phyloP scores from a whole-genome alignment of 176 grass and related monocot species.

The Oryza meridionalis region DNA sequence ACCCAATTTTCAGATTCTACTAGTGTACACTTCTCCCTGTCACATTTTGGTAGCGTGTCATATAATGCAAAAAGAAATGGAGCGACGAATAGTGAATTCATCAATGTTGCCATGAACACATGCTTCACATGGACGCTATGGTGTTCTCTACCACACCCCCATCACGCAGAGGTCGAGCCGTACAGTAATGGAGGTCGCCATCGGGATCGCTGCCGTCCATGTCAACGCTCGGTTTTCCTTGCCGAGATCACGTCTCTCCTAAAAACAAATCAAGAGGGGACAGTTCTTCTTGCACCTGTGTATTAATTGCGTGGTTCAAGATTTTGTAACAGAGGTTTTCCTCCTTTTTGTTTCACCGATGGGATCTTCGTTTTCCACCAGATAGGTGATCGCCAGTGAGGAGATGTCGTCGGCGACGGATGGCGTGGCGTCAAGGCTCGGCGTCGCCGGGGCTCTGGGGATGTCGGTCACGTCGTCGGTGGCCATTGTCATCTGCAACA shows the following conservation, averaged over 20 bases:
- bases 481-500: conserved; percentile 94
- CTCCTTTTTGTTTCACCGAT: not conserved
- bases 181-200: not conserved
- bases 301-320: not conserved
- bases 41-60: not conserved
- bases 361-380: conserved; percentile 10
- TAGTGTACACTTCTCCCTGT: too few species aligned
- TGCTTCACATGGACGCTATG: not conserved
- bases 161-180: not conserved
- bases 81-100: not conserved
- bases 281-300: not conserved
- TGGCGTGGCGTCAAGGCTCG: conserved; percentile 35
- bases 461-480: conserved; percentile 83
- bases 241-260: not conserved
- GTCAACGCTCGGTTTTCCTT: conserved; percentile 29
- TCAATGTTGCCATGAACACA: not conserved
- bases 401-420: conserved; percentile 51
- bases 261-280: not conserved
- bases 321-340: not conserved
- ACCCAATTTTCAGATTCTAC: not conserved
- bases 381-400: not conserved
- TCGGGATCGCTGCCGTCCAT: not conserved
- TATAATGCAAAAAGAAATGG: not conserved
- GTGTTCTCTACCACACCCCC: not conserved
- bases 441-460: conserved; percentile 65